Conservation (phyloP, 169 alveolate genomes). For the Eimeria zaria region DNA sequence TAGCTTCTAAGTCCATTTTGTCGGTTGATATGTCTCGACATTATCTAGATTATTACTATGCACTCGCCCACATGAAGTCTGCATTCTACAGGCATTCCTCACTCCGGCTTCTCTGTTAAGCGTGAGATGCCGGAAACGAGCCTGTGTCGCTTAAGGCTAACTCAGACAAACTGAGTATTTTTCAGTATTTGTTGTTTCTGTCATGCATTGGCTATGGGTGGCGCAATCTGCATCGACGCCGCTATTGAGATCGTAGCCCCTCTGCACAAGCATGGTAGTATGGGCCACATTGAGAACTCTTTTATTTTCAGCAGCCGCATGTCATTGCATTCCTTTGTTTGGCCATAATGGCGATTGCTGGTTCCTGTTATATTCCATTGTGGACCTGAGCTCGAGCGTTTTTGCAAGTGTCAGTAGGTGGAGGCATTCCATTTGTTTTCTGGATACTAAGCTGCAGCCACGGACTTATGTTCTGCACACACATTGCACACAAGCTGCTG, state of each 20-base stretch:
- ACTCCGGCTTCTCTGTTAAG: too few relatives aligned
- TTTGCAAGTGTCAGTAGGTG: neutral
- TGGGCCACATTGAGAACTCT: neutral
- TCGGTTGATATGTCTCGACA: too few relatives aligned
- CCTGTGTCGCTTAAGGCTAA: too few relatives aligned
- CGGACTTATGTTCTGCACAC: neutral
- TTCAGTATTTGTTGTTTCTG: neutral
- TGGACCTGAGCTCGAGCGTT: neutral
- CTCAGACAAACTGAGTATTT: too few relatives aligned
- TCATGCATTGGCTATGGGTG: neutral
- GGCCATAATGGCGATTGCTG: neutral
- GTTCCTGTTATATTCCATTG: neutral
- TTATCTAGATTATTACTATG: too few relatives aligned
- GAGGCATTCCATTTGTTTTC: neutral
- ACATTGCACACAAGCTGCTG: too few relatives aligned
- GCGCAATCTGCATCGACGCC: neutral
- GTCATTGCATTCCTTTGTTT: neutral
- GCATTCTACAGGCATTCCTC: too few relatives aligned
- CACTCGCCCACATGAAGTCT: too few relatives aligned
- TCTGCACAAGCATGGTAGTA: neutral
- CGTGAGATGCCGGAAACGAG: too few relatives aligned
- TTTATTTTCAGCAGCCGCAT: neutral
- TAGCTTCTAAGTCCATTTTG: neutral
- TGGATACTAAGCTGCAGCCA: neutral
- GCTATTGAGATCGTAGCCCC: neutral